phyloP scores from a whole-genome alignment of 306 rosid genomes.

The Neltuma alba region DNA sequence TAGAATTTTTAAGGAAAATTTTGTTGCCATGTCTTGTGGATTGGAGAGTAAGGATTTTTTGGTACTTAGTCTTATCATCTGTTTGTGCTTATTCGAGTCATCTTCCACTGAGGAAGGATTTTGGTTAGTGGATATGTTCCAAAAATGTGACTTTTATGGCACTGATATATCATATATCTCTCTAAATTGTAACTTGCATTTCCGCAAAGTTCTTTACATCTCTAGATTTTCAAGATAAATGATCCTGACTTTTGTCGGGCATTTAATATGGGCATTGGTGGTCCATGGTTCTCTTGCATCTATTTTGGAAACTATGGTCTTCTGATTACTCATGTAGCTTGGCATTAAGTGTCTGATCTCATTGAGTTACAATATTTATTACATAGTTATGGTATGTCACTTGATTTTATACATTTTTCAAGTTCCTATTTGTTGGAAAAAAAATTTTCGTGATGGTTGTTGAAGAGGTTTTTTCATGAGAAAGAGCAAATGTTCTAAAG shows the following conservation, averaged over 20 bases:
- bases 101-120: neutral
- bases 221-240: neutral
- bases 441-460: neutral
- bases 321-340: neutral
- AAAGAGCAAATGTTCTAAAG: neutral
- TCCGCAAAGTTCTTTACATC: neutral
- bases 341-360: neutral
- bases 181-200: neutral
- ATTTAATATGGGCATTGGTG: neutral
- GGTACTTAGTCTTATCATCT: conserved; percentile 18
- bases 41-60: neutral
- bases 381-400: neutral
- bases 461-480: neutral
- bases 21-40: neutral
- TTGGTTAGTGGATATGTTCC: conserved; percentile 13
- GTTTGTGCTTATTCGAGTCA: conserved; percentile 20
- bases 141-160: conserved; percentile 30
- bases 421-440: neutral
- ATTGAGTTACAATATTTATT: neutral
- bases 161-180: too few relatives aligned
- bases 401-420: neutral
- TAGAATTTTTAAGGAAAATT: neutral
- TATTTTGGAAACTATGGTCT: neutral
- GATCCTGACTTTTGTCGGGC: neutral
- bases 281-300: neutral